Conservation (phyloP, 2,329 filamentous ascomycete genomes). For the Talaromyces amestolkiae region DNA sequence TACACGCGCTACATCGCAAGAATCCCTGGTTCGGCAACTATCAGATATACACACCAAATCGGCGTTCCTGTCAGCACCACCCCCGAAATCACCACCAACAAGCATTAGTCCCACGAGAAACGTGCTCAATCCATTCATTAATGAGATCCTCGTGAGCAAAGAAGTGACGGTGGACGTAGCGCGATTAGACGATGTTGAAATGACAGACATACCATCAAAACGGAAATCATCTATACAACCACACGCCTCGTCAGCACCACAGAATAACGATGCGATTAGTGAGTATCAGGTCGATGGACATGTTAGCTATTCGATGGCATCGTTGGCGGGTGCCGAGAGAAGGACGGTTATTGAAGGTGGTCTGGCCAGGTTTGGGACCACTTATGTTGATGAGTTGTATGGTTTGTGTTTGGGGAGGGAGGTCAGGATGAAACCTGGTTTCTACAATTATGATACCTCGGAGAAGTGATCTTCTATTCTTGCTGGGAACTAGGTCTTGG, state of each 20-base stretch:
- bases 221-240: not conserved
- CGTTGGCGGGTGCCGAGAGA: not conserved
- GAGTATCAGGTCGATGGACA: constrained; percentile 3
- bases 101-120: not conserved
- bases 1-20: constrained; percentile 6
- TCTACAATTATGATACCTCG: not conserved
- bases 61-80: not conserved
- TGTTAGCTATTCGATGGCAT: not conserved
- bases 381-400: constrained; percentile 19
- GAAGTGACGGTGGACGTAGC: constrained; percentile 18
- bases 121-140: not conserved
- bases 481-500: not conserved
- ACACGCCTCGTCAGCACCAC: not conserved
- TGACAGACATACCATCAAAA: not conserved
- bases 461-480: not conserved
- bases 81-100: not conserved
- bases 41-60: not conserved
- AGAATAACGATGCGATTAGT: not conserved
- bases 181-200: constrained; percentile 13
- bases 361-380: constrained; percentile 4
- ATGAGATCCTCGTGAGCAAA: constrained; percentile 17
- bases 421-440: constrained; percentile 15
- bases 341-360: constrained; percentile 15
- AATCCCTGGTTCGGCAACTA: constrained; percentile 12
- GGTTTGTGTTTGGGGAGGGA: constrained; percentile 14